Percentiles rank a stretch among this genome's conserved stretches.
phyloP scores from a whole-genome alignment of 2,329 filamentous ascomycete genomes.

The Amphichorda felina region DNA sequence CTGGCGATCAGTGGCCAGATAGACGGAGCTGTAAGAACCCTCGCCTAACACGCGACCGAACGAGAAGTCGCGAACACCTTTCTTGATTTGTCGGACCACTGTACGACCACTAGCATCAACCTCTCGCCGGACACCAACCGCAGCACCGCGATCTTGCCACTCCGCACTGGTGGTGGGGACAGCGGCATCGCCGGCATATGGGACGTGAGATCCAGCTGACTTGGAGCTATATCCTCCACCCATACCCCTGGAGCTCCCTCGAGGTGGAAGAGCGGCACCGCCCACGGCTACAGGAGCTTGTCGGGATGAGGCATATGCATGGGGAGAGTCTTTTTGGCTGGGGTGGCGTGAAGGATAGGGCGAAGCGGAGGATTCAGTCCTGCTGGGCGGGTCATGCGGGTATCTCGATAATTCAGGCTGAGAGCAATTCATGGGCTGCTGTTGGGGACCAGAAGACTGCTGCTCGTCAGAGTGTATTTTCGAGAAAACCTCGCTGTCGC shows the following conservation, averaged over 20 bases:
- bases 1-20: slow-evolving; percentile 84
- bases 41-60: slow-evolving; percentile 88
- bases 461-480: slow-evolving; percentile 6
- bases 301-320: slow-evolving; percentile 51
- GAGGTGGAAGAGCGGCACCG: slow-evolving; percentile 55
- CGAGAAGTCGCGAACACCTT: slow-evolving; percentile 92
- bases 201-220: slow-evolving; percentile 8
- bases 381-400: slow-evolving; percentile 37
- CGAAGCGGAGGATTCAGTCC: slow-evolving; percentile 1
- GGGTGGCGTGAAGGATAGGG: slow-evolving; percentile 48
- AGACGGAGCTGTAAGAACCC: slow-evolving; percentile 94
- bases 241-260: slow-evolving; percentile 65
- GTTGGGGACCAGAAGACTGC: slow-evolving; percentile 6
- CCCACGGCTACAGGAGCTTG: slow-evolving; percentile 35
- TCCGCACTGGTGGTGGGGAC: slow-evolving; percentile 62
- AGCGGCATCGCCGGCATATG: slow-evolving; percentile 26
- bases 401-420: slow-evolving; percentile 19
- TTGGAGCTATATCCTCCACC: slow-evolving; percentile 39
- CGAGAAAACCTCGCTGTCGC: slow-evolving; percentile 4
- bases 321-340: slow-evolving; percentile 48
- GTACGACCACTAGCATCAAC: slow-evolving; percentile 76
- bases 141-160: slow-evolving; percentile 93
- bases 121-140: slow-evolving; percentile 70
- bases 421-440: slow-evolving; percentile 7
- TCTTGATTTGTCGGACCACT: slow-evolving; percentile 77